phyloP scores from a whole-genome alignment of 176 grass and related monocot species.

The Raddia distichophylla region DNA sequence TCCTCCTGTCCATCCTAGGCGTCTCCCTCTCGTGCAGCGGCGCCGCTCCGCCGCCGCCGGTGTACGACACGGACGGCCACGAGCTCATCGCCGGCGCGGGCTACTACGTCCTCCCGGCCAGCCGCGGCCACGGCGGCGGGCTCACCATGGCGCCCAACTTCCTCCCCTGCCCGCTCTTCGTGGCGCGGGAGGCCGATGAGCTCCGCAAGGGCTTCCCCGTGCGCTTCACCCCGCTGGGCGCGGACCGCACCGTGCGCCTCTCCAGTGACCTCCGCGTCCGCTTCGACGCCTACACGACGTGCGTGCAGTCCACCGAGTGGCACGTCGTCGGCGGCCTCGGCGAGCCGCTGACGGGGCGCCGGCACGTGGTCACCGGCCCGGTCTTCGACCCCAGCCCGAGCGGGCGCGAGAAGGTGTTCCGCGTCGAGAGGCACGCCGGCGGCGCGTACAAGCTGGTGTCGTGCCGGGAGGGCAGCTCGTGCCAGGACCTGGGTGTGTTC shows the following conservation, averaged over 20 bases:
- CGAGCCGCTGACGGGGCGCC: background rate
- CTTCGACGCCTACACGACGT: slow-evolving; percentile 47
- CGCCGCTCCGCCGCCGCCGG: background rate
- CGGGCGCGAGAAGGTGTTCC: slow-evolving; percentile 56
- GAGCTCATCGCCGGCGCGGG: slow-evolving; percentile 31
- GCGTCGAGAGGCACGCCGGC: slow-evolving; percentile 44
- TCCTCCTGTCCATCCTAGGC: slow-evolving; percentile 24
- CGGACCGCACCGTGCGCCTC: slow-evolving; percentile 29
- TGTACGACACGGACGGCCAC: slow-evolving; percentile 48
- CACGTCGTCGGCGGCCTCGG: slow-evolving; percentile 39
- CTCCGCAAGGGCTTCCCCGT: slow-evolving; percentile 37
- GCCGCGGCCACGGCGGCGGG: slow-evolving; percentile 38
- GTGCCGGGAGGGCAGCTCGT: slow-evolving; percentile 33
- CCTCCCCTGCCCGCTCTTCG: slow-evolving; percentile 51
- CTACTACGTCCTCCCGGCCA: slow-evolving; percentile 57
- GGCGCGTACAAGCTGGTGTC: slow-evolving; percentile 53
- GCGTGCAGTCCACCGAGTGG: slow-evolving; percentile 60
- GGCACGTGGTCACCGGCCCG: slow-evolving; percentile 49
- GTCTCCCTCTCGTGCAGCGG: slow-evolving; percentile 25
- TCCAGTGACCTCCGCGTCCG: slow-evolving; percentile 49
- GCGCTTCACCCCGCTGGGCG: slow-evolving; percentile 25
- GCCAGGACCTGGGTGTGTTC: slow-evolving; percentile 43
- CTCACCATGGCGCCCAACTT: slow-evolving; percentile 40
- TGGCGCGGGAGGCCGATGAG: slow-evolving; percentile 49
- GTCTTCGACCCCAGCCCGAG: background rate